Base-by-base conservation (phyloP, 371 early-diverging fungal genomes). In the Lichtheimia ramosa region DNA sequence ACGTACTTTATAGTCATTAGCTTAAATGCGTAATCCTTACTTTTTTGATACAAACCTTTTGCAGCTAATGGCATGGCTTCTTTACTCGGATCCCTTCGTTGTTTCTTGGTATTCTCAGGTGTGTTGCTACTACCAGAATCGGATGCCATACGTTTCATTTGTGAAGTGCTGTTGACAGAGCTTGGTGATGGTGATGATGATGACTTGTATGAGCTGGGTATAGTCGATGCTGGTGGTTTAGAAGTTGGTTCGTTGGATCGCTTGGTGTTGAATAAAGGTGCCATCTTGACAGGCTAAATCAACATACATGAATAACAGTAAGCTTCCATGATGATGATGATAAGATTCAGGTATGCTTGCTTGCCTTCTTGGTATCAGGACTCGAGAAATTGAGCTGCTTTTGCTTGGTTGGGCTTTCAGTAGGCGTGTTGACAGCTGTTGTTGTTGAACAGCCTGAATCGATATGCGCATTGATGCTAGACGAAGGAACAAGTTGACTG, bases 31-130 rank as follows among this genome's bases (percentile, higher is more conserved):
- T 21, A 1, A 14, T n/a, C 15, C 12, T 3, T 8, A 5, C n/a
- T 0, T 50, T 21, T 21, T 0, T 24, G 7, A 5, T 43, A 13
- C 18, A 3, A 63, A 74, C 78, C 74, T 69, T 70, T 75, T 2
- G 79, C 79, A n/a, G 79, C 79, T 27, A 79, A 54, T 15, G 79
- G 79, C 79, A 79, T 79, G 0, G 79, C 56, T 10, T 70, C 73
- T 0, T 16, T 15, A 1, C 51, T 58, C 1, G 63, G 52, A 16
- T 73, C 71, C 0, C 25, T 51, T 52, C 50, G 60, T 12, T 28
- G 51, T 12, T 59, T 62, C 49, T 59, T 63, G 48, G 65, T 15
- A 59, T 67, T 21, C 34, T 55, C 56, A 3, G 46, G 55, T 27
- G 64, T 66, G 14, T 8, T 34, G 14, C 23, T 55, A 14, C 16